These are phyloP conservation scores for Peniophora sp. DNA, from an alignment of 1,284 basidiomycete species.

Conservation along the genomic window DNA sequence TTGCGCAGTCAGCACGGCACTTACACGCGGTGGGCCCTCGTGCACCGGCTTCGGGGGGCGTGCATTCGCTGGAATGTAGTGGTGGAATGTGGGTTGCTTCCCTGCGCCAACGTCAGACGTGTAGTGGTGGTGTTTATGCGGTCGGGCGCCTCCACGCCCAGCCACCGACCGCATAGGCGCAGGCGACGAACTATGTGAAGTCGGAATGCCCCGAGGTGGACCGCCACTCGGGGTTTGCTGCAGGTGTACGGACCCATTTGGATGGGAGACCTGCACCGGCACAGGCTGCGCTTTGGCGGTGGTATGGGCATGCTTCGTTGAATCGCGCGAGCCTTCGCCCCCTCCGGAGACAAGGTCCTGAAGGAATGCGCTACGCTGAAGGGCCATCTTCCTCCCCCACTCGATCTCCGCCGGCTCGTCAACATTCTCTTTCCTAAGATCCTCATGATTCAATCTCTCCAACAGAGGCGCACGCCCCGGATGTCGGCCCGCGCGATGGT, in stretches of 20 bases:
- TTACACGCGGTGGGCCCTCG: constrained; percentile 1
- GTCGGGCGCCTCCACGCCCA: constrained; percentile 7
- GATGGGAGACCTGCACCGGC: too few species aligned
- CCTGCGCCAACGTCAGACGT: constrained; percentile 6
- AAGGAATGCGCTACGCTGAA: constrained; percentile 29
- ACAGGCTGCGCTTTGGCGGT: too few species aligned
- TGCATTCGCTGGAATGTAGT: constrained; percentile 11
- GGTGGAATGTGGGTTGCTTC: constrained; percentile 12
- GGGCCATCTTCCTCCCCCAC: constrained; percentile 31
- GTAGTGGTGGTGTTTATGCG: constrained; percentile 7
- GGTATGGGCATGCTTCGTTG: too few species aligned
- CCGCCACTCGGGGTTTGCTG: too few species aligned
- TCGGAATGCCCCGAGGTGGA: too few species aligned
- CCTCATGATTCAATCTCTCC: constrained; percentile 23
- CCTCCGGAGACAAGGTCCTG: constrained; percentile 31
- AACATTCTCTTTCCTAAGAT: constrained; percentile 30
- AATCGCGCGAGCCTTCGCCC: constrained; percentile 13
- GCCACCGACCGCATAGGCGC: too few species aligned
- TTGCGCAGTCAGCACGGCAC: background rate
- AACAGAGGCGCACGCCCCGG: constrained; percentile 31
- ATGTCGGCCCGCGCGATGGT: constrained; percentile 28
- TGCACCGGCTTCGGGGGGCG: constrained; percentile 5
- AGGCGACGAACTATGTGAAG: too few species aligned
- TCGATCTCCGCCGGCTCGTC: constrained; percentile 34
- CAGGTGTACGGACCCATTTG: too few species aligned